These are phyloP conservation scores for Glycine latifolia DNA, from an alignment of 306 rosid species.

Conservation along the genomic window DNA sequence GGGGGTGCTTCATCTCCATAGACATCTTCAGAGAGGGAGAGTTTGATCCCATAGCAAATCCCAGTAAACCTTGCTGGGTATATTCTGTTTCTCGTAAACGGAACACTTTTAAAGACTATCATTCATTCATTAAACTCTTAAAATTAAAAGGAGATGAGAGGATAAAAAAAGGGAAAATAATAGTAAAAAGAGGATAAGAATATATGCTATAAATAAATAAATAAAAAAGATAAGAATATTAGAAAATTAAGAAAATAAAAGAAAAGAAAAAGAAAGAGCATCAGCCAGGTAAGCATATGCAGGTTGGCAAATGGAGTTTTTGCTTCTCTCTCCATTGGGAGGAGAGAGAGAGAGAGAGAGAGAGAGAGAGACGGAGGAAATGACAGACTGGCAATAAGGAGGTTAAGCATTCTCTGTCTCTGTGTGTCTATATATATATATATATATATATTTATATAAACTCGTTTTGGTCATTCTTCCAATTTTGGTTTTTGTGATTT, in stretches of 20 bases:
- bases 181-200: not conserved
- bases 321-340: constrained; percentile 11
- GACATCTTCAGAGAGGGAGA: too few relatives aligned
- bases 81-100: too few relatives aligned
- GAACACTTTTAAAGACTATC: not conserved
- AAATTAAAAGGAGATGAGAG: not conserved
- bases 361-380: constrained; percentile 45
- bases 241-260: constrained; percentile 1
- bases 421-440: too few relatives aligned
- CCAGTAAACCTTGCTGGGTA: too few relatives aligned
- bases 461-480: constrained; percentile 15
- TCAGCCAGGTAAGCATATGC: constrained; percentile 56
- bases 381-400: constrained; percentile 71
- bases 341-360: constrained; percentile 45
- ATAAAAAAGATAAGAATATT: too few relatives aligned
- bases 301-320: constrained; percentile 60
- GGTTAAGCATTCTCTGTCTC: constrained; percentile 34
- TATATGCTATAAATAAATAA: not conserved
- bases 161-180: not conserved
- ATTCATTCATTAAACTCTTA: not conserved
- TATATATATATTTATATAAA: constrained; percentile 33
- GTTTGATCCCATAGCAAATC: too few relatives aligned
- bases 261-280: not conserved
- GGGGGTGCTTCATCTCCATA: too few relatives aligned
- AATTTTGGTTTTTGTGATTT: constrained; percentile 41